These are phyloP conservation scores for Entoloma clypeatum DNA, from an alignment of 1,284 basidiomycete genomes.

Conservation along the genomic window DNA sequence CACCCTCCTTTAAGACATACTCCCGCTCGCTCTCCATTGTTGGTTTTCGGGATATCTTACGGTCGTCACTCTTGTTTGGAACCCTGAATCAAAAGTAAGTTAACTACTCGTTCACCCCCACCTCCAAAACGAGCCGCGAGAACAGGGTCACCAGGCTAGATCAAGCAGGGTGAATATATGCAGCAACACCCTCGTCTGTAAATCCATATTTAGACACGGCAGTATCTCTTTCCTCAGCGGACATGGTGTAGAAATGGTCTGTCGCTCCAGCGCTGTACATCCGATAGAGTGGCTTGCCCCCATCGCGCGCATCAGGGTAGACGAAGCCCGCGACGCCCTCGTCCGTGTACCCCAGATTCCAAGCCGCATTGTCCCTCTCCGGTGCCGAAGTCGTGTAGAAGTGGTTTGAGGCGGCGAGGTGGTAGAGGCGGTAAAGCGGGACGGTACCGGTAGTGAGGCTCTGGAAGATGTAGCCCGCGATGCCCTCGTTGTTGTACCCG, in stretches of 20 bases:
- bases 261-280: constrained; percentile 3
- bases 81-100: too few species aligned
- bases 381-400: constrained; percentile 8
- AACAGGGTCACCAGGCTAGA: too few species aligned
- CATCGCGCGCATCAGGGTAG: constrained; percentile 1
- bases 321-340: constrained; percentile 7
- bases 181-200: too few species aligned
- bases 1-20: too few species aligned
- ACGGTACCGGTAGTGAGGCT: constrained; percentile 1
- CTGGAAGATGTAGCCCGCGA: constrained; percentile 3
- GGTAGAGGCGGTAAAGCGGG: constrained; percentile 9
- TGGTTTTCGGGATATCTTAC: too few species aligned
- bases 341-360: constrained; percentile 4
- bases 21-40: too few species aligned
- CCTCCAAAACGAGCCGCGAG: too few species aligned
- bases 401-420: constrained; percentile 2
- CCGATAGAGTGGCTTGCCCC: constrained; percentile 7
- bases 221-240: constrained; percentile 2
- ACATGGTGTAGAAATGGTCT: constrained; percentile 13
- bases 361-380: constrained; percentile 4
- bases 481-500: constrained; percentile 8
- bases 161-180: too few species aligned
- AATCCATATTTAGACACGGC: too few species aligned
- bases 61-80: too few species aligned
- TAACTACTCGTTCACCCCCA: too few species aligned